Base-by-base conservation (phyloP, 441 rosid species). In the Eruca vesicaria region DNA sequence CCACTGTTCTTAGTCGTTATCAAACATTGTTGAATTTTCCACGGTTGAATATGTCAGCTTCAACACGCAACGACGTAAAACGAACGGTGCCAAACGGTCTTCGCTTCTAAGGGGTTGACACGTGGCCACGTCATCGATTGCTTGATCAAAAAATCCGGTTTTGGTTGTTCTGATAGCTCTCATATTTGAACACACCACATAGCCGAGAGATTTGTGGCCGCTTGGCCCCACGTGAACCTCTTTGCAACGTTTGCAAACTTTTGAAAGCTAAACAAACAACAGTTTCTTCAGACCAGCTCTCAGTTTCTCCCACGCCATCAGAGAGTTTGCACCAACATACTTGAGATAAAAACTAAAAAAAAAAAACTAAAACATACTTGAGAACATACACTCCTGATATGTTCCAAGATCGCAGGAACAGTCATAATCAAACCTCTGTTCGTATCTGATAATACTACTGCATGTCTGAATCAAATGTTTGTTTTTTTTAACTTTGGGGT, bases 171-270 rank as follows among this genome's bases (percentile, higher is more conserved):
- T 79, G 86, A 88, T 85, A 95, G 66, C 86, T 89, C 80, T 91
- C 89, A 9, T 87, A 83, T 80, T 87, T 93, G 79, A 88, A 95
- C 56, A 93, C 84, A 75, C 97, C 94, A 72, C 96, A 87, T 41
- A 83, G 84, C 60, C 86, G 84, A 76, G 35, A 32, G 96, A 93
- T 82, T 81, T 90, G 63, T 93, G 93, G 74, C 98, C 97, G 12
- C 91, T 87, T 1, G 84, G 86, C 19, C 99, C 97, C 2, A 93
- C 78, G 65, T 93, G 94, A 80, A 90, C 87, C 82, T 91, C 97
- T 2, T 90, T 85, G 74, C 98, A 95, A 36, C 87, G 59, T 78
- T 82, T 82, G 72, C 98, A 93, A 61, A 89, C 93, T 81, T 90
- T 95, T 10, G 89, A 86, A 0, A 93, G 90, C 81, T 91, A 91